Evolutionary conservation across 148 eudicot species (phyloP), one percentile per base, ranked within the genome.

Genomic region (Camellia sinensis): DNA sequence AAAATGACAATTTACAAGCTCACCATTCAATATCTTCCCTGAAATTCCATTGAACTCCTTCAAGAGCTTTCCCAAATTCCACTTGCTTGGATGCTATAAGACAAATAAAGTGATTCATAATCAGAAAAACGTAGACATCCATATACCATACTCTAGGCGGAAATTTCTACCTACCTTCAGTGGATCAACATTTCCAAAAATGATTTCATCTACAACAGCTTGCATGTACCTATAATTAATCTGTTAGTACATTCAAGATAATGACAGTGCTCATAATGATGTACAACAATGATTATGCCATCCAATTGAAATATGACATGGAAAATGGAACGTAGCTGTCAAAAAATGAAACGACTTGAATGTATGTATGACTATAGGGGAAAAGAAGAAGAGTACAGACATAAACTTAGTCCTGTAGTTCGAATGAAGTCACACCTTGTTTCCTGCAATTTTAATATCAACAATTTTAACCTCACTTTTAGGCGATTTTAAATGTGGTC

Each of bases 151-250:
- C 17, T 76, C 53, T 79, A 5, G 53, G 13, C 17, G 10, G n/a
- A 82, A 61, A 60, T 62, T 57, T 40, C 41, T 12, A 84, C 78
- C 71, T 84, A 96, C 99, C 95, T 92, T 91, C 74, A 81, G 75
- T 78, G 95, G 86, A 88, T 94, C 86, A 84, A 78, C 91, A 82
- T 88, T 88, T 61, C 82, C 86, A 48, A 90, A 73, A 79, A 94
- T 80, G 65, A 91, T 86, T 88, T 96, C 98, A 63, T 94, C 92
- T 70, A 87, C 94, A 71, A 90, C 98, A 65, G 98, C 99, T 87
- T 96, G 99, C 98, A 96, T 96, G 90, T 96, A 92, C 87, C 99
- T 96, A 86, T 67, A 75, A 41, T 61, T 37, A 72, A 85, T 43
- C 68, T 68, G 21, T 76, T 19, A 64, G 52, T 44, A 12, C 62